These are phyloP conservation scores for Suhomyces vadensis DNA, from an alignment of 805 yeast genomes.

Conservation along the genomic window DNA sequence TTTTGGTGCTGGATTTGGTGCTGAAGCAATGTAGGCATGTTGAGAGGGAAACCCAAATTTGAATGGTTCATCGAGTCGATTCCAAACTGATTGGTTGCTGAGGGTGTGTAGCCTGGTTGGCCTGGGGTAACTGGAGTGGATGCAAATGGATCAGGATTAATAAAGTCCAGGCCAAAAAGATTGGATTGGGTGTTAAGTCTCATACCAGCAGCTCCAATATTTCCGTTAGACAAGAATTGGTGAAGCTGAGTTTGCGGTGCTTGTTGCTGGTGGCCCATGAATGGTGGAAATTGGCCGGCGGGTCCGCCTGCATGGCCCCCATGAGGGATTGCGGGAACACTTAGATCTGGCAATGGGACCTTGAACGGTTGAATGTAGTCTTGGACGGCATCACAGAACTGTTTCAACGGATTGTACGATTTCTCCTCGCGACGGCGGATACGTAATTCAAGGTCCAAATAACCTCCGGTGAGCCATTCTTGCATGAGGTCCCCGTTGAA, in stretches of 20 bases:
- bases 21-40: slow-evolving; percentile 30
- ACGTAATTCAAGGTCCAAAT: slow-evolving; percentile 53
- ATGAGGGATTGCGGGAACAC: slow-evolving; percentile 2
- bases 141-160: slow-evolving; percentile 22
- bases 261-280: slow-evolving; percentile 7
- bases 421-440: slow-evolving; percentile 61
- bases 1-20: slow-evolving; percentile 14
- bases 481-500: slow-evolving; percentile 75
- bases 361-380: slow-evolving; percentile 61
- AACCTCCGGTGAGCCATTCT: slow-evolving; percentile 66
- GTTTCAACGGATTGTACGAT: slow-evolving; percentile 50
- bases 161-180: slow-evolving; percentile 26
- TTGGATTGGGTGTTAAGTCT: slow-evolving; percentile 20
- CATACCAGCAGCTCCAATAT: slow-evolving; percentile 29
- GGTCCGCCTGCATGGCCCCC: slow-evolving; percentile 5
- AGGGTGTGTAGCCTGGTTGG: not conserved
- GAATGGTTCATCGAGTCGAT: slow-evolving; percentile 23
- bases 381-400: slow-evolving; percentile 50
- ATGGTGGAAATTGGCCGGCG: slow-evolving; percentile 2
- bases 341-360: slow-evolving; percentile 49
- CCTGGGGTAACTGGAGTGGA: slow-evolving; percentile 9
- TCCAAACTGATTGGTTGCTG: slow-evolving; percentile 25
- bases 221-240: slow-evolving; percentile 25
- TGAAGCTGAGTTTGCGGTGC: slow-evolving; percentile 26
- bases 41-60: slow-evolving; percentile 16